Evolutionary conservation across 2,329 filamentous ascomycete genomes (phyloP), one percentile per base, ranked within the genome.

Genomic region (Albophoma yamanashiensis): DNA sequence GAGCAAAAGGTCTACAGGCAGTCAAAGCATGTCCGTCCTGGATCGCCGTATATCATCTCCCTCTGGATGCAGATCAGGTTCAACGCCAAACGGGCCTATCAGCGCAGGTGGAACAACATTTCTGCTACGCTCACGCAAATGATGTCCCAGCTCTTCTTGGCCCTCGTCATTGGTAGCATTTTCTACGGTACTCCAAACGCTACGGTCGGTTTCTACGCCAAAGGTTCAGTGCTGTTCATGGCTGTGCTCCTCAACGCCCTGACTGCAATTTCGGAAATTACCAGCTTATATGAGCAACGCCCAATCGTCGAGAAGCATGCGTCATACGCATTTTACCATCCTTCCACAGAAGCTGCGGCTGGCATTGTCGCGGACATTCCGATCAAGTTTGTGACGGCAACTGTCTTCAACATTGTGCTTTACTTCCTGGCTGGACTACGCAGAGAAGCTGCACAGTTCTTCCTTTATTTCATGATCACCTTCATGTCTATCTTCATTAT

Each of bases 391-490:
- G 60, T 75, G 4, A 76, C 76, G 0, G 75, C 79, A 0, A 68
- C 75, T 1, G 65, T 73, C 5, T 86, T 85, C 73, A 83, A 86
- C 64, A 60, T 84, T 4, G 75, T 82, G 17, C 68, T 86, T 3
- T 87, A 87, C 69, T 87, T 86, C 65, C 68, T 86, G 66, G 69
- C 79, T 1, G 77, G 76, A 1, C 72, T 85, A 2, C 71, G 77
- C 1, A 79, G 87, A 36, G 81, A 84, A 57, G 77, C 89, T 0
- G 83, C 80, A 0, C 76, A 83, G 1, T 94, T 92, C 77, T 94
- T 94, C 74, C 79, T 91, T 63, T 94, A 87, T 75, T 81, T 89
- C 63, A 75, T 94, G 22, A 80, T 92, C 64, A 86, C 83, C 0
- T 89, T 89, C 69, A 73, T 85, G 20, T 79, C 82, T 1, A 90